Evolutionary conservation across 2,329 filamentous ascomycete genomes (phyloP), one percentile per base, ranked within the genome.

Genomic region (Xenoacremonium recifei): DNA sequence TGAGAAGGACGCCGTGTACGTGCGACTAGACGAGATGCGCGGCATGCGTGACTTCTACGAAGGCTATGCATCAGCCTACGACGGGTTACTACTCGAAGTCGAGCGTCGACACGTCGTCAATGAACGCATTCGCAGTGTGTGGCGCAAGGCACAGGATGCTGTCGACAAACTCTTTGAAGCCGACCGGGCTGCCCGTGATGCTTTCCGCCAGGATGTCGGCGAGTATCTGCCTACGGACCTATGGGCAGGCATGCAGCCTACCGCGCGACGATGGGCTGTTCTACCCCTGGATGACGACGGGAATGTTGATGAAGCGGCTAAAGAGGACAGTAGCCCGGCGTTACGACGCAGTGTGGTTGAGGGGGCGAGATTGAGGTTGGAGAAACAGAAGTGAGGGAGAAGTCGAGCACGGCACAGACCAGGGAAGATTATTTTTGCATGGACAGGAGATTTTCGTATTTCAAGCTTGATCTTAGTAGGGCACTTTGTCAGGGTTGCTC

Each of bases 191-290:
- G 82, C 89, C 48, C 76, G 93, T 27, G 86, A 95, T 49, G 71
- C 77, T 1, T 97, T 99, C 63, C 79, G 87, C 23, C 75, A 84
- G 20, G 86, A 95, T 32, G 84, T 93, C 11, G 91, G 90, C 6
- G 89, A 95, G 50, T 95, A 83, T 60, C 67, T 99, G 10, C 93
- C 93, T 0, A 84, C 85, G 0, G 90, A 96, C 62, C 80, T 96
- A 17, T 96, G 90, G 89, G 84, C 83, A 0, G 87, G 85, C 1
- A 78, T 93, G 63, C 79, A 77, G 49, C 75, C 70, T n/a, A 76
- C 72, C 19, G 78, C 78, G 51, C 72, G 65, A 45, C 72, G 66
- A 40, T 80, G 73, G 71, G 70, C 73, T 27, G 65, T 80, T 3
- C 61, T 73, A 2, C 64, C 67, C 1, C 59, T 71, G 1, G 55